A percentile compares a stretch with the other conserved stretches of the same genome.
Evolutionary conservation across 495 filamentous ascomycete species (phyloP).

Genomic region (Penicillium taxi): DNA sequence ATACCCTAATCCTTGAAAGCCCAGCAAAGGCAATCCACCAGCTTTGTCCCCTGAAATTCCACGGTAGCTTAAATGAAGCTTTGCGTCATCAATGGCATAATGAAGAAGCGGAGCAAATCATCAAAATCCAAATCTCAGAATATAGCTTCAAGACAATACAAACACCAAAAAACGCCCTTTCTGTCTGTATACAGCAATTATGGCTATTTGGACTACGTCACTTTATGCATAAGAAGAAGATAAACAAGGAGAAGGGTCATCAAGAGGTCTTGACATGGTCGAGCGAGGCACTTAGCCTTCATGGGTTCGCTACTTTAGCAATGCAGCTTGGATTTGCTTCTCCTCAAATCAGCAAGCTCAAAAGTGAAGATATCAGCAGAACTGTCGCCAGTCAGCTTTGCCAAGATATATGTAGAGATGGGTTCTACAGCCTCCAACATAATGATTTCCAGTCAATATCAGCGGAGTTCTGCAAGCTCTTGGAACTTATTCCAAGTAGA

Average conservation of each 20-base stretch:
- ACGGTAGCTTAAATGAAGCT: not conserved
- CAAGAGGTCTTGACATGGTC: not conserved
- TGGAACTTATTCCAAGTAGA: too few species aligned
- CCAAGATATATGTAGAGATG: not conserved
- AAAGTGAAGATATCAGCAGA: not conserved
- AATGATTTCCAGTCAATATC: not conserved
- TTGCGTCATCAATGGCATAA: constrained; percentile 1
- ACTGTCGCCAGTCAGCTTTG: not conserved
- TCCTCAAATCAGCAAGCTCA: not conserved
- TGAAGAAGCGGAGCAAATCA: not conserved
- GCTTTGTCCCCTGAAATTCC: constrained; percentile 2
- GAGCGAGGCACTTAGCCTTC: not conserved
- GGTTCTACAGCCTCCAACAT: not conserved
- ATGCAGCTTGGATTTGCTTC: not conserved
- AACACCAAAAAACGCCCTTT: not conserved
- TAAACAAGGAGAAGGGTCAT: not conserved
- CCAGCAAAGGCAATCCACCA: constrained; percentile 1
- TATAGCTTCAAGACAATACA: too few species aligned
- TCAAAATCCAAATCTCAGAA: constrained; percentile 1
- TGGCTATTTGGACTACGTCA: constrained; percentile 5
- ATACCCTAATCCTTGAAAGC: constrained; percentile 4
- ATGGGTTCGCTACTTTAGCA: not conserved
- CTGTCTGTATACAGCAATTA: constrained; percentile 2
- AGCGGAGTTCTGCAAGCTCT: not conserved
- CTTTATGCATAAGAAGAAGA: not conserved